Percentiles rank a stretch among this genome's conserved stretches.
Conservation (phyloP, 805 yeast genomes). For the Ogataea degrootiae region DNA sequence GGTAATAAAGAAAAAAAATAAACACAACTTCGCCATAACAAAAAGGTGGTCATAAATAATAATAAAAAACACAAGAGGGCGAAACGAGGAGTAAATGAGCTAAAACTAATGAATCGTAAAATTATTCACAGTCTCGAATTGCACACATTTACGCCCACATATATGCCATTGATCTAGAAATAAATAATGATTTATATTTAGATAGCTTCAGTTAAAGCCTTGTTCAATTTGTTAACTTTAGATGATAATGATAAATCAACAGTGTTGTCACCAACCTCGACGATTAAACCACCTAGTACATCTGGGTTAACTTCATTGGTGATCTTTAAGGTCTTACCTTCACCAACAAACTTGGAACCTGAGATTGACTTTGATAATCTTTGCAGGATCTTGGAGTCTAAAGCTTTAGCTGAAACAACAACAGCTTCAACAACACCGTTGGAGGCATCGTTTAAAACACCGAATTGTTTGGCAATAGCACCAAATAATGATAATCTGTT, state of each 20-base stretch:
- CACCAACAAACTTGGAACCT: conserved; percentile 76
- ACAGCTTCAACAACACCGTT: conserved; percentile 90
- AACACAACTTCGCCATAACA: no score
- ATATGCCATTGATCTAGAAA: no score
- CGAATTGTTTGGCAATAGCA: conserved; percentile 65
- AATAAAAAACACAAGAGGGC: no score
- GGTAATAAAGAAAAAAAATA: no score
- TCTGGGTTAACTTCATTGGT: conserved; percentile 82
- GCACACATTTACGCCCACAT: no score
- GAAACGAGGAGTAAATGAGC: no score
- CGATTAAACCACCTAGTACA: conserved; percentile 91
- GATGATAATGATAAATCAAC: conserved; percentile 86
- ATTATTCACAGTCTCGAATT: no score
- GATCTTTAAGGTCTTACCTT: conserved; percentile 80
- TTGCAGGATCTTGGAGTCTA: conserved; percentile 74
- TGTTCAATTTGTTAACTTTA: conserved; percentile 85
- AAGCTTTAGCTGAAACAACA: conserved; percentile 80
- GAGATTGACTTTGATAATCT: conserved; percentile 76
- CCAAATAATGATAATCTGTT: conserved; percentile 77
- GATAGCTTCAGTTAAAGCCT: conserved; percentile 79
- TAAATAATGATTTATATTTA: conserved; percentile 32
- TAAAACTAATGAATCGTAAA: no score
- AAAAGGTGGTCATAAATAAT: no score
- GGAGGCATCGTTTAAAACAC: conserved; percentile 78
- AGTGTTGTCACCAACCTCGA: conserved; percentile 94